These are phyloP conservation scores for Lasiosphaeria ovina DNA, from an alignment of 495 filamentous ascomycete genomes.

Conservation along the genomic window DNA sequence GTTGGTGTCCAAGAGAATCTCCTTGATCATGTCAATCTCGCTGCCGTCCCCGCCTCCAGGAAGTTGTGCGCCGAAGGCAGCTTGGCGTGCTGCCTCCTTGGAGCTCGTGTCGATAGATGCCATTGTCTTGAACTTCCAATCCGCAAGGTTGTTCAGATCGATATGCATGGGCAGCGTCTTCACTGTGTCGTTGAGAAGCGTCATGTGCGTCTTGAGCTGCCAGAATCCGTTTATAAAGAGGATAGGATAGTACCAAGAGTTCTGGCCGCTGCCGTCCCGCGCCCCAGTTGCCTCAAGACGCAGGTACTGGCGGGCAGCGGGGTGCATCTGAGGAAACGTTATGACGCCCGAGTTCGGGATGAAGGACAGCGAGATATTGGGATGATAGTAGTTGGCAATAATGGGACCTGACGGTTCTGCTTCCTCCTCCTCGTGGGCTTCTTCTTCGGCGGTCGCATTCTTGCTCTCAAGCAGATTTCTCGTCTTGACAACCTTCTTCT, in stretches of 20 bases:
- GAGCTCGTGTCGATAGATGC: constrained; percentile 81
- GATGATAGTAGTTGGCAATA: constrained; percentile 86
- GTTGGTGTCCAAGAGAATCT: constrained; percentile 91
- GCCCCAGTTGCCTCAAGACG: constrained; percentile 70
- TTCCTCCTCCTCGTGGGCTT: constrained; percentile 44
- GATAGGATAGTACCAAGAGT: constrained; percentile 95
- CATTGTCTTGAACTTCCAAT: constrained; percentile 89
- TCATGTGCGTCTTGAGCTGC: constrained; percentile 91
- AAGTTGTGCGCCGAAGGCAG: constrained; percentile 57
- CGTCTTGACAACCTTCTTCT: constrained; percentile 91
- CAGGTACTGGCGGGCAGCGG: constrained; percentile 72
- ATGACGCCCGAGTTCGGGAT: constrained; percentile 75
- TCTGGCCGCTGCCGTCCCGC: constrained; percentile 77
- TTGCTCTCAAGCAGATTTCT: constrained; percentile 72
- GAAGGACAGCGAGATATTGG: constrained; percentile 86
- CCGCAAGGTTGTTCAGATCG: constrained; percentile 73
- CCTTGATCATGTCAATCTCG: constrained; percentile 95
- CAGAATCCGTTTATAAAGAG: constrained; percentile 94
- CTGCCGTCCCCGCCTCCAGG: constrained; percentile 56
- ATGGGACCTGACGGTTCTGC: constrained; percentile 54
- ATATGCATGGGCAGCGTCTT: constrained; percentile 79
- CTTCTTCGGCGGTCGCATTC: constrained; percentile 50
- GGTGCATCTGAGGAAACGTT: constrained; percentile 64
- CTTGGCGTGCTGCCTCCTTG: constrained; percentile 74
- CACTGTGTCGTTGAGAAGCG: constrained; percentile 86